These are phyloP conservation scores for Hura crepitans DNA, from an alignment of 441 rosid genomes.

Conservation along the genomic window DNA sequence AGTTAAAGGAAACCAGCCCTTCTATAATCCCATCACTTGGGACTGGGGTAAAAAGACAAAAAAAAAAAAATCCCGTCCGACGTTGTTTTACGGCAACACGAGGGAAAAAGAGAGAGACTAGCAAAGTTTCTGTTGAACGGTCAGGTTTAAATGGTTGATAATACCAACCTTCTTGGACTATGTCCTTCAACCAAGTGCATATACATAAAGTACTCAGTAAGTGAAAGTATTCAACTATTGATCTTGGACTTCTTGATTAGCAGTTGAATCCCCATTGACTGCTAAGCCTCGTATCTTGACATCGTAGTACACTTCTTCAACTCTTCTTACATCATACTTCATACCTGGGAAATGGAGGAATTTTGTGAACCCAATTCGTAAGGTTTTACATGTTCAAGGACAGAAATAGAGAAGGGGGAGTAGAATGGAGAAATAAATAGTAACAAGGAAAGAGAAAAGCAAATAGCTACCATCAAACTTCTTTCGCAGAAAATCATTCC, in stretches of 20 bases:
- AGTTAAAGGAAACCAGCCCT: background rate
- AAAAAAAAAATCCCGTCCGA: background rate
- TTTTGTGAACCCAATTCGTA: constrained; percentile 11
- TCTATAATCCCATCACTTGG: background rate
- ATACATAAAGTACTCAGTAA: background rate
- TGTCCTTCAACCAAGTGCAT: background rate
- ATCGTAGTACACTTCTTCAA: constrained; percentile 78
- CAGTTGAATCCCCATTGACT: constrained; percentile 37
- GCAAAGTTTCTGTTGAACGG: background rate
- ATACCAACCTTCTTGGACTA: background rate
- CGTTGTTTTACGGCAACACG: background rate
- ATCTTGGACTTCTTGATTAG: constrained; percentile 35
- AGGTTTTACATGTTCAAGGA: background rate
- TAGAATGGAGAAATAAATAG: background rate
- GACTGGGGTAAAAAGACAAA: too few species aligned
- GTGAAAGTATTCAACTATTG: constrained; percentile 21
- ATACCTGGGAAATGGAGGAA: constrained; percentile 43
- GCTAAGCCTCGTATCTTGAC: constrained; percentile 78
- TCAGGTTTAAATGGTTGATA: background rate
- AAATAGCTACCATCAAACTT: constrained; percentile 71
- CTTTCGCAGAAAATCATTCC: constrained; percentile 94
- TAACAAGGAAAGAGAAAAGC: background rate
- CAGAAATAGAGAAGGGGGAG: background rate
- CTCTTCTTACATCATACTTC: constrained; percentile 76
- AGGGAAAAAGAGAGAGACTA: background rate